Evolutionary conservation across 2,329 filamentous ascomycete species (phyloP), one percentile per base, ranked within the genome.

Genomic region (Ceratocystis ficicola): DNA sequence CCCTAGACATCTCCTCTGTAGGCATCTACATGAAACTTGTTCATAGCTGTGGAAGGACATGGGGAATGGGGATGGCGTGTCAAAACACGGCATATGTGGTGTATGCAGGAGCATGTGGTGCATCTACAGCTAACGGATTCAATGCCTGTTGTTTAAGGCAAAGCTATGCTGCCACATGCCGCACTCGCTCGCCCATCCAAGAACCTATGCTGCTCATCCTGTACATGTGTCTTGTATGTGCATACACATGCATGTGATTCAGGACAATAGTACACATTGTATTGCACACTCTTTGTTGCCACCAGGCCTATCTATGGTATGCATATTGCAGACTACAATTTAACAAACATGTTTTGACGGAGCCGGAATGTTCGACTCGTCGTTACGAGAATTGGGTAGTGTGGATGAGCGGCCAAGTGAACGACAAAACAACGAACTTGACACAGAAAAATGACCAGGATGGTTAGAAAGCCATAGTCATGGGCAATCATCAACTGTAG

Each of bases 141-240:
- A n/a, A 59, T 59, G 55, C 28, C 55, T 59, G 55, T 30, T 22
- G 55, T 32, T 59, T 15, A 36, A 59, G 55, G 55, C 55, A 28
- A n/a, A 52, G 20, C 22, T 52, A 10, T 52, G 46, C 20, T 48
- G 36, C 36, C 36, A 41, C 36, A 41, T 41, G 36, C 36, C 36
- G 36, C 10, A 41, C 36, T 15, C 36, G 36, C 36, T 41, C 36
- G 36, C 10, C 36, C 36, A 41, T 41, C 4, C 12, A 41, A 15
- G 48, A 20, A 15, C 20, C 22, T 12, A 15, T 41, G 48, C 25
- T 52, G 20, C 20, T 28, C 8, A n/a, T 48, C 17, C 46, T 10
- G 15, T n/a, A 22, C 46, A 46, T 52, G 20, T 32, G 20, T 32
- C 30, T 32, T 52, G 48, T 52, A 52, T 20, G n/a, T 55, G 15